Evolutionary conservation across 2,329 filamentous ascomycete genomes (phyloP).

Genomic region (Magnaporthales sp.): DNA sequence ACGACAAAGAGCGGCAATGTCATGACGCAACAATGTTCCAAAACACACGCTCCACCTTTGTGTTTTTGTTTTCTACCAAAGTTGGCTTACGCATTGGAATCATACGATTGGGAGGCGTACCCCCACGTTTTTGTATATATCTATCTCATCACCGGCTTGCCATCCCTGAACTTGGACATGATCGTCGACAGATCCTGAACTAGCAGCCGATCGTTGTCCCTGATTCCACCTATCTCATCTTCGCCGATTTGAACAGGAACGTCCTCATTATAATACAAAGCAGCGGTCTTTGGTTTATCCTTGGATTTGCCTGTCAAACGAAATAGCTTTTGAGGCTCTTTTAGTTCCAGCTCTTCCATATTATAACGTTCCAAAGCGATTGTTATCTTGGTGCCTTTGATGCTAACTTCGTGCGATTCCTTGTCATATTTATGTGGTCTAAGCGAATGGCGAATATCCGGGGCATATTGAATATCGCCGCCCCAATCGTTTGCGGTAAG

Average conservation of each 20-base stretch:
- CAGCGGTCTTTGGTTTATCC: neutral
- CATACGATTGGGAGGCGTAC: neutral
- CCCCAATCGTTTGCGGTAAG: neutral
- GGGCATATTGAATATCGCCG: neutral
- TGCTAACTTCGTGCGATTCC: neutral
- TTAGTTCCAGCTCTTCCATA: neutral
- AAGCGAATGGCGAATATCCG: neutral
- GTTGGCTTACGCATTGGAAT: neutral
- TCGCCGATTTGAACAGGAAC: neutral
- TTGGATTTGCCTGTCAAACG: neutral
- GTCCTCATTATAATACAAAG: neutral
- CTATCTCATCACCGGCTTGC: neutral
- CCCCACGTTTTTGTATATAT: neutral
- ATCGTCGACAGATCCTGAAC: neutral
- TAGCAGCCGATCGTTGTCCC: neutral
- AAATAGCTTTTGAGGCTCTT: neutral
- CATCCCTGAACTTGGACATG: neutral
- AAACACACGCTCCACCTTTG: neutral
- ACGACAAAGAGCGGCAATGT: neutral
- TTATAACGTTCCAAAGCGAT: neutral
- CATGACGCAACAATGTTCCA: neutral
- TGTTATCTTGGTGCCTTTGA: neutral
- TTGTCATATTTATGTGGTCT: neutral
- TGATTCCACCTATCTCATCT: neutral
- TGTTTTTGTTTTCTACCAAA: neutral